Conservation (phyloP, 2,329 filamentous ascomycete genomes). For the Xylaria sp. region DNA sequence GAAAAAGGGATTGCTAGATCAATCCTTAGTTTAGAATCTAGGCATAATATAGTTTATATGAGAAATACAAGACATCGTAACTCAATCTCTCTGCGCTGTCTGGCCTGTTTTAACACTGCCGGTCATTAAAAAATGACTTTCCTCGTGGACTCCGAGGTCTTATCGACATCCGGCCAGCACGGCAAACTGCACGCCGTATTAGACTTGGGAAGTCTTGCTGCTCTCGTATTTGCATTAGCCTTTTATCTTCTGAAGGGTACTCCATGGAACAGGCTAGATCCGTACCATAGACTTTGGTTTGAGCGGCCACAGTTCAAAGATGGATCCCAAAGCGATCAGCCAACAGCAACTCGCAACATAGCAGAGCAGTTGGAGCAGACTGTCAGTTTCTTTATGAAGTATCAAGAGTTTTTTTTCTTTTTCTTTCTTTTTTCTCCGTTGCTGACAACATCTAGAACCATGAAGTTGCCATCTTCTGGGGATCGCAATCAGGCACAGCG, state of each 20-base stretch:
- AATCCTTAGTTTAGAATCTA: no score
- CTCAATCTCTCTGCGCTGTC: background rate
- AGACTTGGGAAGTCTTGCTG: background rate
- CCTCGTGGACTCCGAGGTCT: background rate
- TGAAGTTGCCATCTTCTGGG: background rate
- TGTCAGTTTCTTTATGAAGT: background rate
- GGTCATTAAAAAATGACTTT: background rate
- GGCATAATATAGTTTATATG: no score
- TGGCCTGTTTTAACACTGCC: background rate
- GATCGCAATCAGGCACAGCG: constrained; percentile 1
- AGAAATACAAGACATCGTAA: no score
- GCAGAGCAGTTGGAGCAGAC: background rate
- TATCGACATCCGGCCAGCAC: background rate
- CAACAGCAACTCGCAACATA: background rate
- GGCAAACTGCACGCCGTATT: background rate
- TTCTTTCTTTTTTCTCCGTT: no score
- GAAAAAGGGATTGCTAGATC: background rate
- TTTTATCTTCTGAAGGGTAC: background rate
- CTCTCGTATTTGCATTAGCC: background rate
- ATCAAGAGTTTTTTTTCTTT: background rate
- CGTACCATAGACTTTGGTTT: background rate
- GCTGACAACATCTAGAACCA: background rate
- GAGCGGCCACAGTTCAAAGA: constrained; percentile 4
- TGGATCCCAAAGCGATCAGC: background rate
- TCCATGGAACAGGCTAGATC: background rate